Evolutionary conservation across 495 filamentous ascomycete genomes (phyloP).

Genomic region (Penicillium samsonianum): DNA sequence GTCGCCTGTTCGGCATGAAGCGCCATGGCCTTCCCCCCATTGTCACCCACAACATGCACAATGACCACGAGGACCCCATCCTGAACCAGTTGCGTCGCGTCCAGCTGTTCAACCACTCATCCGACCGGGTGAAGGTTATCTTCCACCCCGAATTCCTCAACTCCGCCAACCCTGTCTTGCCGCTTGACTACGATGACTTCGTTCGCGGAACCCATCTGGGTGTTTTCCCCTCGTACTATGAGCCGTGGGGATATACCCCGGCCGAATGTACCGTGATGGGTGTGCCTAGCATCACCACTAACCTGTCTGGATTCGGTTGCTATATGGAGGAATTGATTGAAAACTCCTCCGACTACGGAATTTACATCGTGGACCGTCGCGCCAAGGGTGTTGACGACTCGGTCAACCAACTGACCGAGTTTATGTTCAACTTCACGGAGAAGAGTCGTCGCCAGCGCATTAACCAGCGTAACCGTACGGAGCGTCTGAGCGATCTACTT

Average conservation of each 20-base stretch:
- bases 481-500: slow-evolving; percentile 88
- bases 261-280: slow-evolving; percentile 99
- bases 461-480: slow-evolving; percentile 98
- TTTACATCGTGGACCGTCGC: slow-evolving; percentile 96
- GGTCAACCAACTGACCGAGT: slow-evolving; percentile 88
- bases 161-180: slow-evolving; percentile 91
- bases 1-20: slow-evolving; percentile 95
- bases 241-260: slow-evolving; percentile 98
- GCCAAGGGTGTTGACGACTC: slow-evolving; percentile 96
- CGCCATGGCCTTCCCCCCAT: slow-evolving; percentile 85
- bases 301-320: slow-evolving; percentile 95
- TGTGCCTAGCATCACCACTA: slow-evolving; percentile 97
- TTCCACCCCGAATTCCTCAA: slow-evolving; percentile 99
- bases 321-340: slow-evolving; percentile 99
- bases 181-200: slow-evolving; percentile 97
- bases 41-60: slow-evolving; percentile 99
- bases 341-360: slow-evolving; percentile 95
- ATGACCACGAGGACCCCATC: slow-evolving; percentile 90
- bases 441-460: slow-evolving; percentile 96
- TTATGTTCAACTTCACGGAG: slow-evolving; percentile 92
- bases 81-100: slow-evolving; percentile 95
- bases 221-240: slow-evolving; percentile 96
- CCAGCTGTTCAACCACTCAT: slow-evolving; percentile 93
- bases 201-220: slow-evolving; percentile 95
- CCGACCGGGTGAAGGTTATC: slow-evolving; percentile 93